phyloP scores from a whole-genome alignment of 495 filamentous ascomycete species.

The Podospora appendiculata region DNA sequence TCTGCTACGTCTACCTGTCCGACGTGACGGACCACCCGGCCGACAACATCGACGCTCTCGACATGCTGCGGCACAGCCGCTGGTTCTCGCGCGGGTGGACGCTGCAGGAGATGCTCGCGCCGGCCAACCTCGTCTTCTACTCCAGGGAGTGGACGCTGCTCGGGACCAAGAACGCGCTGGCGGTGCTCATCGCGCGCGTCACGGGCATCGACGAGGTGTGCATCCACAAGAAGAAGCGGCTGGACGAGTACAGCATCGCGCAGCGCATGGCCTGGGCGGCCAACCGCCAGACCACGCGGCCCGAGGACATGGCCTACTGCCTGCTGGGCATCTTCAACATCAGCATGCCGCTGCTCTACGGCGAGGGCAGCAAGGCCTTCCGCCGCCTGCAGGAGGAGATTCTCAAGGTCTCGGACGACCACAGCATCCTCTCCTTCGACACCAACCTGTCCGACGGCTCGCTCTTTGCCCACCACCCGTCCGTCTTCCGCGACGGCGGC shows the following conservation, averaged over 20 bases:
- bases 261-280: conserved; percentile 35
- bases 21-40: conserved; percentile 16
- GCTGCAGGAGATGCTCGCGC: conserved; percentile 32
- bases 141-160: conserved; percentile 19
- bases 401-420: conserved; percentile 13
- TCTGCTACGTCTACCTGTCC: conserved; percentile 34
- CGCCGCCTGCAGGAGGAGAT: conserved; percentile 21
- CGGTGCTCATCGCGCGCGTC: conserved; percentile 12
- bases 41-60: background rate
- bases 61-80: conserved; percentile 8
- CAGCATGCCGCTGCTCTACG: conserved; percentile 39
- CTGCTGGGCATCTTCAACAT: conserved; percentile 37
- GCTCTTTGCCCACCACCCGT: conserved; percentile 16
- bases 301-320: conserved; percentile 34
- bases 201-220: conserved; percentile 23
- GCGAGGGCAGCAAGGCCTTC: conserved; percentile 28
- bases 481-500: conserved; percentile 2
- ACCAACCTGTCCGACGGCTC: conserved; percentile 7
- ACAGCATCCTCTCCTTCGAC: conserved; percentile 17
- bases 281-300: conserved; percentile 18
- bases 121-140: conserved; percentile 23
- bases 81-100: conserved; percentile 38
- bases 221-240: conserved; percentile 3
- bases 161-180: conserved; percentile 19
- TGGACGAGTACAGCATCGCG: conserved; percentile 19